Evolutionary conservation across 805 yeast genomes (phyloP), one percentile per base, ranked within the genome.

Genomic region (Danielia reshetovae): DNA sequence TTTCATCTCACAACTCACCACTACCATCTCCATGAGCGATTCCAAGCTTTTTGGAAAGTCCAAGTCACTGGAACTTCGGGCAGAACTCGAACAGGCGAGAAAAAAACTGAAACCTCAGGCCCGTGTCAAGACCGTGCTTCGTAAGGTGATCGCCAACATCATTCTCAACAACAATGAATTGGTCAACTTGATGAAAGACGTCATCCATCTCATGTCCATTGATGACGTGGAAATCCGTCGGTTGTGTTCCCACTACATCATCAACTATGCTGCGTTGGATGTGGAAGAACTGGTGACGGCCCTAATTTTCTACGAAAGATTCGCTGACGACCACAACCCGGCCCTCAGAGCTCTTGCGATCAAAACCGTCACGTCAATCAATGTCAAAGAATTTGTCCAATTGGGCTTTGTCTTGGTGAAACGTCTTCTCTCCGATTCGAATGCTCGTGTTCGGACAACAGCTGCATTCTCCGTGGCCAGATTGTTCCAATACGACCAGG

Each of bases 161-260:
- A 81, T 94, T 5, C 70, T 87, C 59, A 87, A 88, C 32, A 86
- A 85, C 55, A 72, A 72, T 36, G 96, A 90, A 52, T 76, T 88
- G 75, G 68, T 77, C 8, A 55, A 62, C 13, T 54, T 90, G 35
- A 74, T 81, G 50, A 79, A 80, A 1, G 94, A 85, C 33, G 72
- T 86, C 5, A 39, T 76, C 5, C 52, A 56, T 23, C 59, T 80
- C n/a, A 62, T 83, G 50, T 65, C 67, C 29, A 56, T 46, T 18
- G 72, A 72, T 45, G 95, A 86, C 58, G 39, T 78, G 19, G 94
- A 85, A 45, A 66, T 81, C 34, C 77, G 85, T 51, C 74, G 82
- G 42, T 68, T 86, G 64, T 80, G 89, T 43, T 79, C 77, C 49
- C 75, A 82, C 29, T 88, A 70, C 48, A 55, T 88, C 14, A 63